A percentile compares a stretch with the other conserved stretches of the same genome.
Evolutionary conservation across 805 yeast species (phyloP).

Genomic region (Komagataella pseudopastoris): DNA sequence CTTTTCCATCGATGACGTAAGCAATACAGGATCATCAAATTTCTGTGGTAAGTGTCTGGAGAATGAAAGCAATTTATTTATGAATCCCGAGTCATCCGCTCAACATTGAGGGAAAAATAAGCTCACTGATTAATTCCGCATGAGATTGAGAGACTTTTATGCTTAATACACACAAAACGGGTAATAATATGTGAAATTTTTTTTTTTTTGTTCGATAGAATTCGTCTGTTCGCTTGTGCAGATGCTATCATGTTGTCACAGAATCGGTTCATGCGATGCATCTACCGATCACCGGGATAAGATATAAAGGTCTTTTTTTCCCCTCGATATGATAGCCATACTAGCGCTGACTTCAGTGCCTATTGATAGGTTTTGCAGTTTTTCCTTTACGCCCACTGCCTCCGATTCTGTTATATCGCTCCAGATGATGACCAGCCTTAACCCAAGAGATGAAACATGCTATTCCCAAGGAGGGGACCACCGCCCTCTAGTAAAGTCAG

Average conservation of each 20-base stretch:
- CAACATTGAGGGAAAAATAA: slow-evolving; percentile 1
- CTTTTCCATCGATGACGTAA: slow-evolving; percentile 15
- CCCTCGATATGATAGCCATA: neutral
- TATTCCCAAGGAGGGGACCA: neutral
- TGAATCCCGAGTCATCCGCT: slow-evolving; percentile 12
- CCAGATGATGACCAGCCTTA: neutral
- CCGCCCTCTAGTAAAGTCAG: neutral
- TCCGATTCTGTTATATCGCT: neutral
- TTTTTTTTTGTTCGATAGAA: neutral
- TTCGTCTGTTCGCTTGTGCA: neutral
- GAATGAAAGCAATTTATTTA: slow-evolving; percentile 9
- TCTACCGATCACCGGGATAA: no score
- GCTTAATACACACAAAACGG: neutral
- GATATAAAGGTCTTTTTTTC: neutral
- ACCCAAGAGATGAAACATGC: neutral
- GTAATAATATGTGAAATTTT: neutral
- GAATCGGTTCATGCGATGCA: neutral
- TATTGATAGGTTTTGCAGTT: neutral
- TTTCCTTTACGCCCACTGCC: neutral
- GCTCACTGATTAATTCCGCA: neutral
- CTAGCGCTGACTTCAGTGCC: neutral
- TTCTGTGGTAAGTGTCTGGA: slow-evolving; percentile 13
- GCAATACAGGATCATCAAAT: slow-evolving; percentile 13
- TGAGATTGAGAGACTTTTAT: neutral
- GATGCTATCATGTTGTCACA: neutral